Evolutionary conservation across 805 yeast genomes (phyloP).

Genomic region (Metschnikowia amazonensis): DNA sequence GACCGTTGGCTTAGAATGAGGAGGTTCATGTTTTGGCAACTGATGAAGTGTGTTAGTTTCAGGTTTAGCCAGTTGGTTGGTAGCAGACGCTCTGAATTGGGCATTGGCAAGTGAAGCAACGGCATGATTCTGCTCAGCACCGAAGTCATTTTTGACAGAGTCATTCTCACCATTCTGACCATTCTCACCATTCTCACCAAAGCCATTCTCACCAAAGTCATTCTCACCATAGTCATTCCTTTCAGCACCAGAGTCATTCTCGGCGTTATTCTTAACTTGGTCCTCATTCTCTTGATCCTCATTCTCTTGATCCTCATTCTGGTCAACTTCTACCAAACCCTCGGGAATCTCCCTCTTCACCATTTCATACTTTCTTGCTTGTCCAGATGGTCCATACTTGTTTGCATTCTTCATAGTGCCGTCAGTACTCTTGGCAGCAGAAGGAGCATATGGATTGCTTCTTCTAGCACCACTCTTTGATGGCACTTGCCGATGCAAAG

Average conservation of each 20-base stretch:
- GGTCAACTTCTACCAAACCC: background rate
- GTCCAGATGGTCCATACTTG: constrained; percentile 14
- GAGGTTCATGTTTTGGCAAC: background rate
- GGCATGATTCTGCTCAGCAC: no score
- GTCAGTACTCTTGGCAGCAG: constrained; percentile 15
- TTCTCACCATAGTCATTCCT: background rate
- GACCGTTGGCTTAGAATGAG: background rate
- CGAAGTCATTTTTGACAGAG: no score
- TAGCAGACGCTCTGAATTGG: background rate
- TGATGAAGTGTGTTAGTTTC: background rate
- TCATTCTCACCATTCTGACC: no score
- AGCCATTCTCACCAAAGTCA: no score
- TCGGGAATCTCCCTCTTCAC: constrained; percentile 7
- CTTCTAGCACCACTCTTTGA: constrained; percentile 1
- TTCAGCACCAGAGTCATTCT: background rate
- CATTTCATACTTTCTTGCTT: constrained; percentile 8
- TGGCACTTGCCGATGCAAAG: background rate
- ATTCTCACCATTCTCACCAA: no score
- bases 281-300: background rate
- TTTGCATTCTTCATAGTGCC: constrained; percentile 4
- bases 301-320: background rate
- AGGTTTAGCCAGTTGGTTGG: background rate
- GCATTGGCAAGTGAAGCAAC: no score
- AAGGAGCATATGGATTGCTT: constrained; percentile 2
- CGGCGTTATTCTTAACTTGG: background rate